Evolutionary conservation across 805 yeast genomes (phyloP).

Genomic region (Ogataea ganodermae): DNA sequence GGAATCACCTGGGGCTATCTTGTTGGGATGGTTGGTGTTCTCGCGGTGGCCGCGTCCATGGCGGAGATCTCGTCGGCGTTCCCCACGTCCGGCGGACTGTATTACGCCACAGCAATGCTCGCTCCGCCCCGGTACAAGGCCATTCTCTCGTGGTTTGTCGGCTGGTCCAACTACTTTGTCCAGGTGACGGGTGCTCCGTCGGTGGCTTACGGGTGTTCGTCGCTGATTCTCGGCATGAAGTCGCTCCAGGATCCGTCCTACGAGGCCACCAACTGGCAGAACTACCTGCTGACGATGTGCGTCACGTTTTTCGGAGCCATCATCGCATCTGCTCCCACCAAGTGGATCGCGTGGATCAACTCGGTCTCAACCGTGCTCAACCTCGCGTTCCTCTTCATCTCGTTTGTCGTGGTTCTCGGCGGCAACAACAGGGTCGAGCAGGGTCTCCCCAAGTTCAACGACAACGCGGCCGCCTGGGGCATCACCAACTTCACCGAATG

Average conservation of each 20-base stretch:
- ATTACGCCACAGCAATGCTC: slow-evolving; percentile 63
- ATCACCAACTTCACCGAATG: slow-evolving; percentile 57
- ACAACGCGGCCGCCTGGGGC: slow-evolving; percentile 51
- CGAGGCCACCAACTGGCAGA: slow-evolving; percentile 48
- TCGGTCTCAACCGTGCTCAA: slow-evolving; percentile 50
- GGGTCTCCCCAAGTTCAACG: slow-evolving; percentile 49
- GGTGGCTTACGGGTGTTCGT: slow-evolving; percentile 58
- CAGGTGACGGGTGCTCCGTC: slow-evolving; percentile 65
- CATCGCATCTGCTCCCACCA: slow-evolving; percentile 55
- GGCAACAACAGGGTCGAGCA: slow-evolving; percentile 42
- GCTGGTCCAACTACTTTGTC: slow-evolving; percentile 65
- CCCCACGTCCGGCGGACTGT: slow-evolving; percentile 68
- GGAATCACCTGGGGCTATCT: slow-evolving; percentile 66
- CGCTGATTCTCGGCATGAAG: slow-evolving; percentile 55
- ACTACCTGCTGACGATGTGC: slow-evolving; percentile 51
- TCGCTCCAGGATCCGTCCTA: slow-evolving; percentile 42
- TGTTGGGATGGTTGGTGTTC: slow-evolving; percentile 54
- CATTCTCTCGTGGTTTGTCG: slow-evolving; percentile 58
- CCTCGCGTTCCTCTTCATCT: slow-evolving; percentile 49
- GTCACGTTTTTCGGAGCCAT: slow-evolving; percentile 49
- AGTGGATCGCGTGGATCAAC: slow-evolving; percentile 54
- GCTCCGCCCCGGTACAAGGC: slow-evolving; percentile 58
- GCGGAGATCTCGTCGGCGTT: slow-evolving; percentile 65
- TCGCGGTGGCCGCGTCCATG: slow-evolving; percentile 58
- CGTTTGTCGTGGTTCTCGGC: slow-evolving; percentile 54